Base-by-base conservation (phyloP, 345 rosid species). In the Microcos paniculata region DNA sequence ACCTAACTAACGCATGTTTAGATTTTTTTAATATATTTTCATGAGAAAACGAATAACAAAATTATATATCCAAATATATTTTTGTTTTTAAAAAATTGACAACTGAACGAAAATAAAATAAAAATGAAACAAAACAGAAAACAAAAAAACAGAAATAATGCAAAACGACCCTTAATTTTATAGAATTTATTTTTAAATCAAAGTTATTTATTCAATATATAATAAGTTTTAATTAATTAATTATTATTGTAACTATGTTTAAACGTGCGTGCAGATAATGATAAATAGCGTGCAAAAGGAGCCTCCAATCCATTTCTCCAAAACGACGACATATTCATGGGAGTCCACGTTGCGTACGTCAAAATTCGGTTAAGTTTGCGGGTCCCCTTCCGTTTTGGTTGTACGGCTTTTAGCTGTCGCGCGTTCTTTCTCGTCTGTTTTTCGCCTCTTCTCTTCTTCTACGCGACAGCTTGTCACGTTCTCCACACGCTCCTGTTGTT, bases 401-500 rank as follows among this genome's bases (percentile, higher is more conserved):
- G 66, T 62, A 75, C 76, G 78, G 76, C 67, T 30, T 72, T 80
- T 72, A 66, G 70, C 59, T 69, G 74, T 71, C 33, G 30, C 28
- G 8, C 56, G 35, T 38, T 46, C 64, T 26, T 28, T 43, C 11
- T 10, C 40, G 13, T 53, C 59, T n/a, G 18, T 42, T 26, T 24
- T 24, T 11, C 15, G 35, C 9, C 4, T 16, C 10, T 0, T 24
- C 3, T 8, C 33, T n/a, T 0, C 3, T 52, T 28, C 24, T 28
- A 59, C 62, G 13, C 23, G 15, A 8, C 43, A 13, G 19, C 40
- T 23, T 2, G 0, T 1, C 19, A 16, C 18, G 38, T 59, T 76
- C 59, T 1, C 0, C 0, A 53, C 70, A 48, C 81, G 73, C 18
- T n/a, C 40, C 33, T 31, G 6, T 24, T 3, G 2, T 0, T 23